Percentiles rank a stretch among this genome's conserved stretches.
Conservation (phyloP, 371 early-diverging fungal genomes). For the Haplosporangium sp. region DNA sequence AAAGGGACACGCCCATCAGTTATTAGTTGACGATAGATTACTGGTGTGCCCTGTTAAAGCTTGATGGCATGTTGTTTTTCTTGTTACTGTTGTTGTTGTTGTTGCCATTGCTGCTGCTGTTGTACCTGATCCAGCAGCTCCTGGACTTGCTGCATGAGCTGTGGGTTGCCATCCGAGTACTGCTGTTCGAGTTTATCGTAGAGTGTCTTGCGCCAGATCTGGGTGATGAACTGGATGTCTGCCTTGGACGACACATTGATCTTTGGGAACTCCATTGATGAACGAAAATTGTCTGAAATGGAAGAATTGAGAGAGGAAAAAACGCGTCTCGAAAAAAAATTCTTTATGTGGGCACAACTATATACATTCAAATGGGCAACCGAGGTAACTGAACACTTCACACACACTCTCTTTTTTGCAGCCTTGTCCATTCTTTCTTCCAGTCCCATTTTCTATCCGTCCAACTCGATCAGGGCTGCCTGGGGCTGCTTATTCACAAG, state of each 20-base stretch:
- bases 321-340: background rate
- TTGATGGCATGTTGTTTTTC: background rate
- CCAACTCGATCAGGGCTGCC: slow-evolving; percentile 43
- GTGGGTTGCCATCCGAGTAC: slow-evolving; percentile 14
- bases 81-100: background rate
- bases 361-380: background rate
- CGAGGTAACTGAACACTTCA: background rate
- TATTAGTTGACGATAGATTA: no score
- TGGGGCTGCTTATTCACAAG: slow-evolving; percentile 40
- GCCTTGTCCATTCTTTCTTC: background rate
- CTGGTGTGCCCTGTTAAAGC: no score
- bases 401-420: background rate
- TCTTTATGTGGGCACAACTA: background rate
- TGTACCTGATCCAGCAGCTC: slow-evolving; percentile 40
- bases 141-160: slow-evolving; percentile 23
- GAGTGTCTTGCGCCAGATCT: slow-evolving; percentile 33
- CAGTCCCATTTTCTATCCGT: slow-evolving; percentile 15
- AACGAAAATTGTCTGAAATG: background rate
- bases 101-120: background rate
- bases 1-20: background rate
- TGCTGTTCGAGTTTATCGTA: slow-evolving; percentile 20
- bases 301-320: background rate
- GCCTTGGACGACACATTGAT: slow-evolving; percentile 52
- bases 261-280: slow-evolving; percentile 50
- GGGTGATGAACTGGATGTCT: slow-evolving; percentile 41